Conservation (phyloP, 176 grass and related monocot genomes). For the Aegilops tauschii region DNA sequence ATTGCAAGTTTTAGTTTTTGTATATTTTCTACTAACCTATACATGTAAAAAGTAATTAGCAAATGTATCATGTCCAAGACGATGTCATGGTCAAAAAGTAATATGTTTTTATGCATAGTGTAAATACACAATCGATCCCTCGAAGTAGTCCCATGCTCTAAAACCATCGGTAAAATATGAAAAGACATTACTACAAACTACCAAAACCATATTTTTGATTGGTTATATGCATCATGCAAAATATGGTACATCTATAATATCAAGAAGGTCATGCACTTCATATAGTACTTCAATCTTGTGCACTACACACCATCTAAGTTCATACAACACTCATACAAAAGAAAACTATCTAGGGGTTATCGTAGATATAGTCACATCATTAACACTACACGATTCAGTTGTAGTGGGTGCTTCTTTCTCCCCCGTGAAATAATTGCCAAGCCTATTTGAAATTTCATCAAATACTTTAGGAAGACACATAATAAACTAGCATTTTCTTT, state of each 20-base stretch:
- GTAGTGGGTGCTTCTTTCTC: not conserved
- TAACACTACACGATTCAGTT: not conserved
- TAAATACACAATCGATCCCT: no score
- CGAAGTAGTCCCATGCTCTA: no score
- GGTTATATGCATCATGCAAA: not conserved
- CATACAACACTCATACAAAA: not conserved
- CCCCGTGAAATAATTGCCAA: not conserved
- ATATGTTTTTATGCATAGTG: no score
- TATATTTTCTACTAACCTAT: no score
- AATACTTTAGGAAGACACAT: not conserved
- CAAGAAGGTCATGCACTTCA: not conserved
- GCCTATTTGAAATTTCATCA: not conserved
- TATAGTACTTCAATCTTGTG: not conserved
- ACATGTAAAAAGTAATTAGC: no score
- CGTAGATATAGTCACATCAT: not conserved
- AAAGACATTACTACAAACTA: not conserved
- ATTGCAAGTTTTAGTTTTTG: no score
- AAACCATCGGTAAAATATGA: not conserved
- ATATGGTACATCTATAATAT: not conserved
- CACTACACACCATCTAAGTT: not conserved
- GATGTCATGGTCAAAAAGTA: no score
- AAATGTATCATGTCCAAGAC: no score
- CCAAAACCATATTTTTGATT: not conserved
- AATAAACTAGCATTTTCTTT: not conserved
- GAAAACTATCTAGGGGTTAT: not conserved